These are phyloP conservation scores for Mortierella sp. DNA, from an alignment of 371 early-diverging fungal genomes.

Conservation along the genomic window DNA sequence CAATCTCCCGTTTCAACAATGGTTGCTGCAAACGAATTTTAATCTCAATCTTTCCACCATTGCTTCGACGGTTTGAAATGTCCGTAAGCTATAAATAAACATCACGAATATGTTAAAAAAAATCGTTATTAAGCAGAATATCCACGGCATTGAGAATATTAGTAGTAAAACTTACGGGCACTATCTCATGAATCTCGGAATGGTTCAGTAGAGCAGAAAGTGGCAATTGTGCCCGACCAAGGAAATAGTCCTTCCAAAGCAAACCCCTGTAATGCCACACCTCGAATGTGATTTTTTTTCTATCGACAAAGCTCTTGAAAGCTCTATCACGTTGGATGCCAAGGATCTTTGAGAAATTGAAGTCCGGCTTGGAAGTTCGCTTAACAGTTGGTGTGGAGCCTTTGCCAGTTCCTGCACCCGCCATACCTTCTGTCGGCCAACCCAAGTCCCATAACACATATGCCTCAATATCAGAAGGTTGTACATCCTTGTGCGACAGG, in stretches of 20 bases:
- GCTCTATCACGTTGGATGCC: slow-evolving; percentile 73
- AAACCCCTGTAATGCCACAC: slow-evolving; percentile 77
- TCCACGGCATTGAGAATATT: too few species aligned
- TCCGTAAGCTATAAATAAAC: slow-evolving; percentile 65
- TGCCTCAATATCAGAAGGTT: slow-evolving; percentile 68
- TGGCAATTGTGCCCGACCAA: slow-evolving; percentile 74
- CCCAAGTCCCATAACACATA: slow-evolving; percentile 80
- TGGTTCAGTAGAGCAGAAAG: slow-evolving; percentile 72
- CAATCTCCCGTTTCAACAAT: slow-evolving; percentile 71
- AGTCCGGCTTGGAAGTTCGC: slow-evolving; percentile 60
- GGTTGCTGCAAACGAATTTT: slow-evolving; percentile 77
- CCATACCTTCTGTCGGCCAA: slow-evolving; percentile 77
- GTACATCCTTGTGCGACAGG: slow-evolving; percentile 67
- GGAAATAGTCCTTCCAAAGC: slow-evolving; percentile 65
- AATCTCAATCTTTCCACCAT: slow-evolving; percentile 80
- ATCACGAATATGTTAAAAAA: not conserved
- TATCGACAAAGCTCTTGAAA: slow-evolving; percentile 75
- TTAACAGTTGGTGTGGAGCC: slow-evolving; percentile 73
- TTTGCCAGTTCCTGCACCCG: slow-evolving; percentile 68
- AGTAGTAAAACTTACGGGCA: slow-evolving; percentile 67
- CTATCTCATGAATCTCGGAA: slow-evolving; percentile 73
- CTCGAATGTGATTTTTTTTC: slow-evolving; percentile 77
- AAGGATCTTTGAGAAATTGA: slow-evolving; percentile 66
- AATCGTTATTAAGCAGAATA: not conserved
- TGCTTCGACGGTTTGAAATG: slow-evolving; percentile 66